phyloP scores from a whole-genome alignment of 2,329 filamentous ascomycete genomes.

The Coniella lustricola region DNA sequence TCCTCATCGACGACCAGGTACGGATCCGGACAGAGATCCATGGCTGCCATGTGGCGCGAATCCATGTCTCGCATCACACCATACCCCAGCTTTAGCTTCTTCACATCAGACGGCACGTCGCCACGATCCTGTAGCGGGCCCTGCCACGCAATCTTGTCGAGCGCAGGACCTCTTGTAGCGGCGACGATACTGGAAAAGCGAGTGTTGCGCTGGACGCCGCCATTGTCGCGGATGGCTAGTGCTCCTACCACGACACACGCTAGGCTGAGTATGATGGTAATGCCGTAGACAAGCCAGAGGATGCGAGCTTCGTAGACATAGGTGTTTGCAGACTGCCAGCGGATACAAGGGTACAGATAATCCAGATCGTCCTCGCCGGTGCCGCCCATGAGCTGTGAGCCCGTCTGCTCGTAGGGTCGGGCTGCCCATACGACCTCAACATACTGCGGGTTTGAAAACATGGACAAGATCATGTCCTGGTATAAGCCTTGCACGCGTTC shows the following conservation, averaged over 20 bases:
- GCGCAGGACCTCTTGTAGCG: conserved; percentile 32
- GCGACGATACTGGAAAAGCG: conserved; percentile 35
- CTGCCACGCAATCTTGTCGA: conserved; percentile 28
- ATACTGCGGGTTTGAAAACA: conserved; percentile 14
- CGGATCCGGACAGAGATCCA: background rate
- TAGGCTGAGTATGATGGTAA: conserved; percentile 20
- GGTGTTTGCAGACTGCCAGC: conserved; percentile 26
- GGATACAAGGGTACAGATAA: conserved; percentile 26
- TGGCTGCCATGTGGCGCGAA: background rate
- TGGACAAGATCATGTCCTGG: conserved; percentile 20
- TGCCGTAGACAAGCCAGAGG: conserved; percentile 26
- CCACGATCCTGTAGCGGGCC: conserved; percentile 15
- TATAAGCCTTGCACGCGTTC: conserved; percentile 27
- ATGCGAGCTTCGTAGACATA: conserved; percentile 28
- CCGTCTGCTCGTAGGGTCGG: conserved; percentile 21
- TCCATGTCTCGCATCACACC: conserved; percentile 17
- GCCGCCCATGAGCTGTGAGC: conserved; percentile 17
- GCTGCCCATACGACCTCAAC: conserved; percentile 23
- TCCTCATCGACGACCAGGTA: conserved; percentile 6
- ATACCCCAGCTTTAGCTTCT: conserved; percentile 20
- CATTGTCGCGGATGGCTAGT: conserved; percentile 27
- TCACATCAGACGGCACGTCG: conserved; percentile 19
- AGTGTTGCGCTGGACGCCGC: conserved; percentile 30
- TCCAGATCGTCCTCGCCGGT: conserved; percentile 2
- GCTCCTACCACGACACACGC: conserved; percentile 27